These are phyloP conservation scores for Acidomyces sp. DNA, from an alignment of 495 filamentous ascomycete species.

Conservation along the genomic window DNA sequence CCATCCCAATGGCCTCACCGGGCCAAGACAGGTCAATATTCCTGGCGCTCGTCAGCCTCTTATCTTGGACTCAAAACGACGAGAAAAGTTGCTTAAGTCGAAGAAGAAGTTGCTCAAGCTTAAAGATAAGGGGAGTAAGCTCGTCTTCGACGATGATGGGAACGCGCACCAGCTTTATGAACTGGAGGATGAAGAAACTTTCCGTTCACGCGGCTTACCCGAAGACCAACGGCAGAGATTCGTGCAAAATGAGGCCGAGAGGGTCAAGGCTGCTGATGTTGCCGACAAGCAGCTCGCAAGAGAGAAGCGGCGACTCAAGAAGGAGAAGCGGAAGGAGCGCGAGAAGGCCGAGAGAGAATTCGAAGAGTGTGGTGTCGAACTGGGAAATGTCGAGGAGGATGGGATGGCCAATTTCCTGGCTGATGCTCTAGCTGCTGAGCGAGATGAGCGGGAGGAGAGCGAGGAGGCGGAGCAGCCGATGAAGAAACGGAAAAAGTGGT, in stretches of 20 bases:
- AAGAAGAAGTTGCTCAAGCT: slow-evolving; percentile 79
- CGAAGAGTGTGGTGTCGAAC: slow-evolving; percentile 30
- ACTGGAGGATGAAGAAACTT: slow-evolving; percentile 68
- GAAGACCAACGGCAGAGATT: slow-evolving; percentile 64
- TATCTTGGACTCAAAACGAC: slow-evolving; percentile 80
- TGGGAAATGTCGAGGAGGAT: slow-evolving; percentile 20
- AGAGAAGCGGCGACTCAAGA: slow-evolving; percentile 72
- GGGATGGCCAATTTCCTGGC: slow-evolving; percentile 23
- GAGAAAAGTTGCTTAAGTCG: slow-evolving; percentile 80
- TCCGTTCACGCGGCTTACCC: slow-evolving; percentile 58
- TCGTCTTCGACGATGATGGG: slow-evolving; percentile 89
- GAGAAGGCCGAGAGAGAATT: slow-evolving; percentile 46
- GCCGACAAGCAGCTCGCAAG: slow-evolving; percentile 68
- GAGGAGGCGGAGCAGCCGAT: slow-evolving; percentile 14
- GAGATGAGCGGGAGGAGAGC: slow-evolving; percentile 26
- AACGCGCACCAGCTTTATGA: slow-evolving; percentile 72
- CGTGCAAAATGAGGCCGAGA: slow-evolving; percentile 54
- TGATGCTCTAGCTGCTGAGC: slow-evolving; percentile 33
- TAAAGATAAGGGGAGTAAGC: slow-evolving; percentile 67
- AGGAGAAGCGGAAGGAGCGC: slow-evolving; percentile 67
- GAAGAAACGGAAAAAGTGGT: slow-evolving; percentile 35
- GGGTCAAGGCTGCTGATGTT: slow-evolving; percentile 64
- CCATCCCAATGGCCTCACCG: neutral
- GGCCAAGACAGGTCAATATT: slow-evolving; percentile 30
- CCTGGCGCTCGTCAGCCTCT: slow-evolving; percentile 45